These are phyloP conservation scores for Daldinia bambusicola DNA, from an alignment of 495 filamentous ascomycete species.

Conservation along the genomic window DNA sequence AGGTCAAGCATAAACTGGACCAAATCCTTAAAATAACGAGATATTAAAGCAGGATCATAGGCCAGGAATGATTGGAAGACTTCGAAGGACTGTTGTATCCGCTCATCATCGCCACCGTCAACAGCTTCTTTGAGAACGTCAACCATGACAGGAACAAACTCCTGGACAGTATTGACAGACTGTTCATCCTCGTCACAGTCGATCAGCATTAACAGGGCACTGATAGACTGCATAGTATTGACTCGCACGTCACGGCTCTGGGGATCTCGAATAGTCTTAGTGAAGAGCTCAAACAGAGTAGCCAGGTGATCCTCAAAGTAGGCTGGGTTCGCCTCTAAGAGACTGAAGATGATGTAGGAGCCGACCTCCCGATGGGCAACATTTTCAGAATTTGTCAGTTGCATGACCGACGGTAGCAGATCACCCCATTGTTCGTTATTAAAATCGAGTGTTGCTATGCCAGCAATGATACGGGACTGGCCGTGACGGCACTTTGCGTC, in stretches of 20 bases:
- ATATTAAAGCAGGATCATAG: constrained; percentile 85
- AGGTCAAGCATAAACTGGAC: constrained; percentile 94
- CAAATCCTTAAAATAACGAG: constrained; percentile 86
- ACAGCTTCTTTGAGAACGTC: constrained; percentile 85
- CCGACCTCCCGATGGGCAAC: constrained; percentile 87
- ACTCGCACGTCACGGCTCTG: constrained; percentile 91
- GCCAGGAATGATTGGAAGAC: constrained; percentile 96
- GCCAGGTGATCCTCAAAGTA: constrained; percentile 78
- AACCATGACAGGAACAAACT: constrained; percentile 87
- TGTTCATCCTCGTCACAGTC: constrained; percentile 84
- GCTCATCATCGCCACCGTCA: constrained; percentile 81
- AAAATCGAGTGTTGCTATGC: constrained; percentile 86
- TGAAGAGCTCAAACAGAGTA: constrained; percentile 84
- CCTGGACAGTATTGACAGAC: constrained; percentile 76
- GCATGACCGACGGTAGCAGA: constrained; percentile 76
- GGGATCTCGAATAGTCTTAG: constrained; percentile 86
- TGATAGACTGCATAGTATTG: constrained; percentile 94
- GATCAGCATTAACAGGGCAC: constrained; percentile 86
- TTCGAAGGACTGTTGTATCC: constrained; percentile 88
- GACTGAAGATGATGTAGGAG: constrained; percentile 90
- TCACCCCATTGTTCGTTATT: constrained; percentile 88
- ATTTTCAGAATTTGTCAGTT: constrained; percentile 74
- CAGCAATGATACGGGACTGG: constrained; percentile 85
- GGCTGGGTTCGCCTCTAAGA: constrained; percentile 85
- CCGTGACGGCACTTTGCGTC: constrained; percentile 81